A percentile compares a stretch with the other conserved stretches of the same genome.
Conservation (phyloP, 495 filamentous ascomycete genomes). For the Penicillium crystallinum region DNA sequence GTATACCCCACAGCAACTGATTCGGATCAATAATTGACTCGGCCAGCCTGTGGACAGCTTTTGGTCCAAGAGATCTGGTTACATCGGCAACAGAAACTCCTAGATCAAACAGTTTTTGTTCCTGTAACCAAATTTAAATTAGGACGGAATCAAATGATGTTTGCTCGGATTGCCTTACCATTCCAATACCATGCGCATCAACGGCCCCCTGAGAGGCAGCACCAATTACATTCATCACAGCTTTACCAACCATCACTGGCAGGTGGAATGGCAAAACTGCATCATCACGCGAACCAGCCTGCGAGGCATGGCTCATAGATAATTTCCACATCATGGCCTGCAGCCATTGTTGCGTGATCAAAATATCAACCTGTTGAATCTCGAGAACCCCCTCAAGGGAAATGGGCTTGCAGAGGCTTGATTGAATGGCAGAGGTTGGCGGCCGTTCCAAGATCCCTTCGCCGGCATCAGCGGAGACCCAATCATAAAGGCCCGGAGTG, state of each 20-base stretch:
- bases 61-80: conserved; percentile 28
- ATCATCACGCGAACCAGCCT: conserved; percentile 39
- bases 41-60: conserved; percentile 26
- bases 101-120: conserved; percentile 42
- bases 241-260: conserved; percentile 52
- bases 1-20: conserved; percentile 40
- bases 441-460: conserved; percentile 36
- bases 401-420: conserved; percentile 34
- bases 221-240: conserved; percentile 49
- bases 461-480: conserved; percentile 35
- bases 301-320: conserved; percentile 50
- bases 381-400: conserved; percentile 44
- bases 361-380: conserved; percentile 57
- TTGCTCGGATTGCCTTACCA: conserved; percentile 41
- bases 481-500: conserved; percentile 39
- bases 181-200: conserved; percentile 57
- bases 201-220: conserved; percentile 49
- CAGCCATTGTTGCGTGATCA: conserved; percentile 60
- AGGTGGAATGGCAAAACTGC: conserved; percentile 53
- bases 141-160: neutral
- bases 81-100: conserved; percentile 37
- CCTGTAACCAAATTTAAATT: conserved; percentile 15
- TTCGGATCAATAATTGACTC: conserved; percentile 33
- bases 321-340: conserved; percentile 57
- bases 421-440: conserved; percentile 35